Evolutionary conservation across 768 basidiomycete genomes (phyloP), one percentile per base, ranked within the genome.

Genomic region (Austroboletus festivus): DNA sequence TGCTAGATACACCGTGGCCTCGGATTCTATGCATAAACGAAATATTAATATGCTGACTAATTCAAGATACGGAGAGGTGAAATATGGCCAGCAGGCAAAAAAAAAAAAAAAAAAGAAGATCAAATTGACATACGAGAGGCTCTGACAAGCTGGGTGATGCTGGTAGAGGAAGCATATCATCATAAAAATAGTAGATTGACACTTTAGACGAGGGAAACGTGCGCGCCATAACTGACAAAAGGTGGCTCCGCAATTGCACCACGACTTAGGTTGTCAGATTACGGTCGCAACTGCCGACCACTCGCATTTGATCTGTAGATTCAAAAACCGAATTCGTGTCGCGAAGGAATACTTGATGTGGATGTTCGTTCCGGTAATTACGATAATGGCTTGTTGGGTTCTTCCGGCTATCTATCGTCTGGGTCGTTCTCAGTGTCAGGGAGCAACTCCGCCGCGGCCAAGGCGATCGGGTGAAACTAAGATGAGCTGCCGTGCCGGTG

Each of bases 321-420:
- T 26, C 20, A 20, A 24, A 38, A 38, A 20, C 42, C 44, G 20
- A 47, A 38, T 42, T 24, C 44, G 46, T 45, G 31, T 19, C 23
- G 45, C 44, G 26, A 34, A 43, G 47, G 46, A 48, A 37, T 37
- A 26, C 12, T 28, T 18, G n/a, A n/a, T n/a, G n/a, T n/a, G n/a
- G n/a, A n/a, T n/a, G n/a, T 24, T 40, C 30, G 28, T 30, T 37
- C 52, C 51, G 53, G 48, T 37, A 42, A 56, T 38, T 41, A 55
- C 44, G 51, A 42, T 37, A 38, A 24, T 37, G 23, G 20, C 47
- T 30, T 33, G n/a, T 42, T 43, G 39, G 8, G 24, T 55, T 50
- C 50, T 47, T 45, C 48, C 56, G 56, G 52, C 35, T 24, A 61
- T 44, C 48, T 47, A 53, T 23, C 11, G 24, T 45, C 26, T 12